Percentiles rank a stretch among this genome's conserved stretches.
These are phyloP conservation scores for Fusarium stilboides DNA, from an alignment of 2,329 filamentous ascomycete species.

Conservation along the genomic window DNA sequence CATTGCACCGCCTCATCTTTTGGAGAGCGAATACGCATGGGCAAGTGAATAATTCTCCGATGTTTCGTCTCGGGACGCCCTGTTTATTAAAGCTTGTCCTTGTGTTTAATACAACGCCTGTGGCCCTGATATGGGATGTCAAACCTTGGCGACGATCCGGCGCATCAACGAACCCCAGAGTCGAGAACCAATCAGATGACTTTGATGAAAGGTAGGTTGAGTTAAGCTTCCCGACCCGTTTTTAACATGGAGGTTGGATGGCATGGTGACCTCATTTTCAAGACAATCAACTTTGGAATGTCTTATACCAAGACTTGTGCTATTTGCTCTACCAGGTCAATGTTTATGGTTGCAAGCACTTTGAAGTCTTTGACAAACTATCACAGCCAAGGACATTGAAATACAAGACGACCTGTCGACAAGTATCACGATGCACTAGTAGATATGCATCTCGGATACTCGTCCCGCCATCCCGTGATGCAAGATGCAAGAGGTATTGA, in stretches of 20 bases:
- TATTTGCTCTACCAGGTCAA: no score
- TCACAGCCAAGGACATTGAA: no score
- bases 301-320: no score
- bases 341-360: no score
- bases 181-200: slow-evolving; percentile 11
- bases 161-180: slow-evolving; percentile 7
- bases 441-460: background rate
- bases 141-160: slow-evolving; percentile 21
- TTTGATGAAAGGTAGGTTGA: background rate
- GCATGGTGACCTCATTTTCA: background rate
- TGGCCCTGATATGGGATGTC: background rate
- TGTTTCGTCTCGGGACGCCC: background rate
- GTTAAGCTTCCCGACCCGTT: slow-evolving; percentile 18
- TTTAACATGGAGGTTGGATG: background rate
- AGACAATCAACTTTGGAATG: no score
- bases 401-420: background rate
- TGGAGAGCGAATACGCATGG: background rate
- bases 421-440: background rate
- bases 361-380: no score
- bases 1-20: slow-evolving; percentile 34
- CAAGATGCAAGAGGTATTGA: background rate
- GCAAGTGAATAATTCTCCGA: background rate
- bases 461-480: slow-evolving; percentile 14
- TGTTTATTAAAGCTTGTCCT: background rate
- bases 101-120: background rate